Percentiles rank a stretch among this genome's conserved stretches.
Evolutionary conservation across 163 green algal species (phyloP).

Genomic region (Volvox carteri): DNA sequence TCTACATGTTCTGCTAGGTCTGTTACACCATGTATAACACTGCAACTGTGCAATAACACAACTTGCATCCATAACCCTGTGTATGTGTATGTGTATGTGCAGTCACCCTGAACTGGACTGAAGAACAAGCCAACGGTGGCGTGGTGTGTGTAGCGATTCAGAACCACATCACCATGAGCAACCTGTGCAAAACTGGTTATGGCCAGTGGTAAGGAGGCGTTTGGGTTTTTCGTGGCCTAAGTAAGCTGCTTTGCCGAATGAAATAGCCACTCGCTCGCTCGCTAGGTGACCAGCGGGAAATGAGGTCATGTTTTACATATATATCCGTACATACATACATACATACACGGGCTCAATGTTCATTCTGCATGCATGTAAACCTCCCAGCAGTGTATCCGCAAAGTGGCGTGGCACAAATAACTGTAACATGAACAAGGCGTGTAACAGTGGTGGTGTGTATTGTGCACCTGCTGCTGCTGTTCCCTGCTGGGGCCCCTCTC

Average conservation of each 20-base stretch:
- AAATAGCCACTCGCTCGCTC: too few relatives aligned
- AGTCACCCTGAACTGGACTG: background rate
- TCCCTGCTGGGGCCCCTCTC: too few relatives aligned
- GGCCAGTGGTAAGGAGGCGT: background rate
- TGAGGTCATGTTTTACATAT: background rate
- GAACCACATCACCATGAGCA: background rate
- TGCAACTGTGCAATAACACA: background rate
- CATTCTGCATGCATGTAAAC: background rate
- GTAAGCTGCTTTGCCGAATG: too few relatives aligned
- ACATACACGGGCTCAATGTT: background rate
- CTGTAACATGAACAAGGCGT: background rate
- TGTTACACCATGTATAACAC: background rate
- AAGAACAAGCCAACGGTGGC: background rate
- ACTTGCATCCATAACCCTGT: background rate
- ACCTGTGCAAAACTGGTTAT: background rate
- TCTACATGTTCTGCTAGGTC: background rate
- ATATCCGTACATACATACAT: background rate
- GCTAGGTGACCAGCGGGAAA: too few relatives aligned
- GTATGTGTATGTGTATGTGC: background rate
- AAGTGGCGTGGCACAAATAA: background rate
- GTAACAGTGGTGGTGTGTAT: background rate
- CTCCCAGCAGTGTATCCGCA: background rate
- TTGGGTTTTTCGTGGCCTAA: background rate
- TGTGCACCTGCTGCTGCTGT: background rate
- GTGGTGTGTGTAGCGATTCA: background rate